Base-by-base conservation (phyloP, 495 filamentous ascomycete species). In the Letharia lupina region DNA sequence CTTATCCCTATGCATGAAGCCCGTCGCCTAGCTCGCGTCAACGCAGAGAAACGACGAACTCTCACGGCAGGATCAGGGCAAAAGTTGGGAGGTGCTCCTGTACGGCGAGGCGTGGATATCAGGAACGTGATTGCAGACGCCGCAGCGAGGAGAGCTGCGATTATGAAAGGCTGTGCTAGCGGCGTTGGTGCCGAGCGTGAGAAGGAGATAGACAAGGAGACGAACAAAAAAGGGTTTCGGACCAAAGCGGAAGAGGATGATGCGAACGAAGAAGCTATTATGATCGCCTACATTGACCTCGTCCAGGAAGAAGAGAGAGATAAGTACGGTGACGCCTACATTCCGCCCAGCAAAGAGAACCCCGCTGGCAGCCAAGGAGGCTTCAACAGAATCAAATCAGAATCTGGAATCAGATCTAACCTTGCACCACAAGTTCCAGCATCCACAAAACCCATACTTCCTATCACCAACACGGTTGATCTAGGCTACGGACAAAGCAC, bases 181-280 rank as follows among this genome's bases (percentile, higher is more conserved):
- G 85, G 85, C 33, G 59, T 64, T 13, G 67, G 41, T 44, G 65
- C 65, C 16, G 81, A 81, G 15, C 81, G 79, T 50, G 76, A 76
- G 56, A 74, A 76, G 6, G 78, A 80, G 45, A 78, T 91, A 4
- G 81, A 82, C 3, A 84, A 91, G 64, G 82, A 88, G 68, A 89
- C 89, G 10, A 86, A 84, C 7, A 75, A 78, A 57, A 89, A 87
- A 70, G 90, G 91, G 0, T 91, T 94, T 79, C 79, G 82, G 48
- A 96, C 93, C 0, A 82, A 91, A 72, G 90, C 90, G 0, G 90
- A 95, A 70, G 90, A 94, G 70, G 92, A 96, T 62, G 88, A 91
- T 69, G 93, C 91, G 2, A 93, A 96, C 67, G 91, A 97, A 57
- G 81, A 83, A 28, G 93, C 93, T n/a, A 96, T 96, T 69, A 82